A percentile compares a stretch with the other conserved stretches of the same genome.
Evolutionary conservation across 805 yeast species (phyloP).

Genomic region (Metschnikowia amazonensis): DNA sequence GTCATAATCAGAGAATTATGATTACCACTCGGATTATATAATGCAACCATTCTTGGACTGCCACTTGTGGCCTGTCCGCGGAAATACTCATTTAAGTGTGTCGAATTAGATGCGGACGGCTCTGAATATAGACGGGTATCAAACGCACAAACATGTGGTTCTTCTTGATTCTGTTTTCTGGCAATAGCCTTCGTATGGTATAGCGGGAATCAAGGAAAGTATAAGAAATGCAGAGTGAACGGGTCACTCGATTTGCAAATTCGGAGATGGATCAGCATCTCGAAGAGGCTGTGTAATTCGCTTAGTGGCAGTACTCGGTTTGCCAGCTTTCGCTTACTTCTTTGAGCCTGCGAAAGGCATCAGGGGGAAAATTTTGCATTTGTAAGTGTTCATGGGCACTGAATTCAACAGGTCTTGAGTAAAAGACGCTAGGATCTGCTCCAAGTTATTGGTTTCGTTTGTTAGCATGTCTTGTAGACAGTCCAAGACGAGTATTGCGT

Average conservation of each 20-base stretch:
- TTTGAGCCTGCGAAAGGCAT: not conserved
- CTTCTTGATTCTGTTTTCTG: not conserved
- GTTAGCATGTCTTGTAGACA: slow-evolving; percentile 27
- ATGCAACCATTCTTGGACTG: too few species aligned
- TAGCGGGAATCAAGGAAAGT: not conserved
- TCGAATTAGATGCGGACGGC: not conserved
- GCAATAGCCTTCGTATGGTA: not conserved
- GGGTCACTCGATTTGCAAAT: not conserved
- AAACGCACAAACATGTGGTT: not conserved
- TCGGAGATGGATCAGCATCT: not conserved
- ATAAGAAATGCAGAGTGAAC: not conserved
- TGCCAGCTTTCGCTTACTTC: not conserved
- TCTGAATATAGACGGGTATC: not conserved
- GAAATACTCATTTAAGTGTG: not conserved
- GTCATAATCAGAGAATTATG: not conserved
- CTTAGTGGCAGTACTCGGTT: not conserved
- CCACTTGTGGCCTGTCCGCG: too few species aligned
- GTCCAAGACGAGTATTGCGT: slow-evolving; percentile 19
- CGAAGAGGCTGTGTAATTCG: not conserved
- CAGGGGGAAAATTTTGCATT: not conserved
- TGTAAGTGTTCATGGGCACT: slow-evolving; percentile 23
- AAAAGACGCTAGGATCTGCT: slow-evolving; percentile 15
- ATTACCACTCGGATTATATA: not conserved
- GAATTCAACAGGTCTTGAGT: slow-evolving; percentile 16
- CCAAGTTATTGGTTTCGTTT: slow-evolving; percentile 22